Percentiles rank a stretch among this genome's conserved stretches.
phyloP scores from a whole-genome alignment of 2,329 filamentous ascomycete genomes.

The Fusarium sp. region DNA sequence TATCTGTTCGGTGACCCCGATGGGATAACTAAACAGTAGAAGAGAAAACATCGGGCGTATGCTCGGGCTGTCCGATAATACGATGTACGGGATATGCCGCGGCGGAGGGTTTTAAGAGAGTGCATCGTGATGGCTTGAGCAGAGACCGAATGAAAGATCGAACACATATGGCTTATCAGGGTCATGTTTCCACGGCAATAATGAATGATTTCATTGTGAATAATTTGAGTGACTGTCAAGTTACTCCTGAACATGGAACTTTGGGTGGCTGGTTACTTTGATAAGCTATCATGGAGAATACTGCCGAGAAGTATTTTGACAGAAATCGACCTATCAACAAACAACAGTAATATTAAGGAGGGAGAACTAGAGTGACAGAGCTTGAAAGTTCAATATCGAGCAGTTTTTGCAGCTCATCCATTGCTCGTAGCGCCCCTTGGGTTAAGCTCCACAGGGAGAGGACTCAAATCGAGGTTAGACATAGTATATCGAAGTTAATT shows the following conservation, averaged over 20 bases:
- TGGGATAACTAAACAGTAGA: not conserved
- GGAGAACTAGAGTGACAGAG: not conserved
- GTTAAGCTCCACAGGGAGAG: not conserved
- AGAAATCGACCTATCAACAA: not conserved
- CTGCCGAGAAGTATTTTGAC: not conserved
- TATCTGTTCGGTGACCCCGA: not conserved
- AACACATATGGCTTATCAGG: not conserved
- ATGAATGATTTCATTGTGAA: not conserved
- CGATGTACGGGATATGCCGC: not conserved
- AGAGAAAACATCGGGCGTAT: not conserved
- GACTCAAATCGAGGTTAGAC: not conserved
- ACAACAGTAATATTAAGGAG: not conserved
- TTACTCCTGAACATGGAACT: not conserved
- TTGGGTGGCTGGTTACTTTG: not conserved
- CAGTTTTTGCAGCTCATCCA: not conserved
- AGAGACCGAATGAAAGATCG: not conserved
- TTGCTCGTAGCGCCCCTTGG: not conserved
- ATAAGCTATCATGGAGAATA: not conserved
- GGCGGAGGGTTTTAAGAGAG: not conserved
- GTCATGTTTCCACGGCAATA: no score
- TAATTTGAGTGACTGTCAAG: not conserved
- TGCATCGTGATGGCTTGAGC: not conserved
- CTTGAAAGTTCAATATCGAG: not conserved
- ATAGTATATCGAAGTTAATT: not conserved
- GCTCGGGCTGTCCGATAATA: not conserved